Evolutionary conservation across 1,139 yeast species (phyloP).

Genomic region (Suhomyces coccinellae): DNA sequence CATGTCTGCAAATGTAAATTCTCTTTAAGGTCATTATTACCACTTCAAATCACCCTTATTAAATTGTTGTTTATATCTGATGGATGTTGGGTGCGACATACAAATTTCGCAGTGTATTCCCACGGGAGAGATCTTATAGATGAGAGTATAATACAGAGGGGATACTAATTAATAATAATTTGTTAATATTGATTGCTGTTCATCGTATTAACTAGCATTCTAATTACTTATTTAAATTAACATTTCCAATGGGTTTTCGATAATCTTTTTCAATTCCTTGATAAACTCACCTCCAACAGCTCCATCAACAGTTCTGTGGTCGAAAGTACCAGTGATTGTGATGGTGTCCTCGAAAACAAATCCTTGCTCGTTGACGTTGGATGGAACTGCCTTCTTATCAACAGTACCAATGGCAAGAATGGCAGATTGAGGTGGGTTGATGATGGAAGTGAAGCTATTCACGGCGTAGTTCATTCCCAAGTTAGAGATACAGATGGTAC

Average conservation of each 20-base stretch:
- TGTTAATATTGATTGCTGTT: neutral
- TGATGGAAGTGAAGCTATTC: constrained; percentile 86
- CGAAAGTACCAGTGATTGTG: constrained; percentile 93
- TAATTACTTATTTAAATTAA: constrained; percentile 52
- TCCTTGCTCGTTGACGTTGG: constrained; percentile 86
- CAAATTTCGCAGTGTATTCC: no score
- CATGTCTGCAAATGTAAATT: constrained; percentile 65
- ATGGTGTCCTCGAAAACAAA: constrained; percentile 89
- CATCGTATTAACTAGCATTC: neutral
- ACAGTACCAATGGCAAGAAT: constrained; percentile 93
- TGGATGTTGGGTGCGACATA: no score
- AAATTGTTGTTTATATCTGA: no score
- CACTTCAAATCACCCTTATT: no score
- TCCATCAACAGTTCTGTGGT: constrained; percentile 96
- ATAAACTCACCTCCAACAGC: constrained; percentile 97
- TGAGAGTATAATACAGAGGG: neutral
- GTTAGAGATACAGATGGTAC: constrained; percentile 97
- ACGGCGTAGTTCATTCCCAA: constrained; percentile 98
- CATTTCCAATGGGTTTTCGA: constrained; percentile 96
- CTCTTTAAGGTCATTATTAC: constrained; percentile 42
- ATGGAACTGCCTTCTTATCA: constrained; percentile 91
- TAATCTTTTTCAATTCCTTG: constrained; percentile 83
- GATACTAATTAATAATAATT: neutral
- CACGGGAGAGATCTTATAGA: no score
- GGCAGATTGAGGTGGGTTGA: constrained; percentile 96